Conservation (phyloP, 2,329 filamentous ascomycete genomes). For the Atkinsonella texensis region DNA sequence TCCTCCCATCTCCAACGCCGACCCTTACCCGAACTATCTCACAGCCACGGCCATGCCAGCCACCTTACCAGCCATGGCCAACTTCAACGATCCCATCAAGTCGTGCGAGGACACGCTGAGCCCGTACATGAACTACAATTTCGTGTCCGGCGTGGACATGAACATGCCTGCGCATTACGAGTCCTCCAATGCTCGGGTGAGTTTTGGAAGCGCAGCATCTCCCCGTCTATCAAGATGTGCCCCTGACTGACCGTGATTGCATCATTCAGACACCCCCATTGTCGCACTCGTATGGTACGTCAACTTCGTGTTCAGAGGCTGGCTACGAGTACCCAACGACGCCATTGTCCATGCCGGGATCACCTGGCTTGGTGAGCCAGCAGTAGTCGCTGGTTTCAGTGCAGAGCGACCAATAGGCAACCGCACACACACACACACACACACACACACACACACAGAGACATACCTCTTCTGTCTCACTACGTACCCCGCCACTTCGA, state of each 20-base stretch:
- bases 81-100: slow-evolving; percentile 46
- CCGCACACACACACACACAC: too few relatives aligned
- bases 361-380: slow-evolving; percentile 38
- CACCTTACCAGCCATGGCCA: slow-evolving; percentile 52
- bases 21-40: slow-evolving; percentile 46
- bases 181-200: slow-evolving; percentile 63
- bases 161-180: slow-evolving; percentile 50
- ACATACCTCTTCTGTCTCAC: slow-evolving; percentile 2
- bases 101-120: slow-evolving; percentile 45
- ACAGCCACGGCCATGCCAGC: slow-evolving; percentile 39
- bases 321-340: slow-evolving; percentile 57
- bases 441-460: too few relatives aligned
- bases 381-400: slow-evolving; percentile 4
- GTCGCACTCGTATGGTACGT: slow-evolving; percentile 61
- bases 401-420: too few relatives aligned
- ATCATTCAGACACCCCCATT: slow-evolving; percentile 58
- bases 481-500: slow-evolving; percentile 1
- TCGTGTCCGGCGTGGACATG: slow-evolving; percentile 53
- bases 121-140: slow-evolving; percentile 56
- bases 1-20: slow-evolving; percentile 36
- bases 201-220: slow-evolving; percentile 33
- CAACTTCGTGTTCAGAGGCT: slow-evolving; percentile 48
- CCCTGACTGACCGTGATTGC: slow-evolving; percentile 33
- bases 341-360: slow-evolving; percentile 61
- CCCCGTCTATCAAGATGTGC: slow-evolving; percentile 28